Evolutionary conservation across 805 yeast genomes (phyloP).

Genomic region (Metschnikowia colocasiae): DNA sequence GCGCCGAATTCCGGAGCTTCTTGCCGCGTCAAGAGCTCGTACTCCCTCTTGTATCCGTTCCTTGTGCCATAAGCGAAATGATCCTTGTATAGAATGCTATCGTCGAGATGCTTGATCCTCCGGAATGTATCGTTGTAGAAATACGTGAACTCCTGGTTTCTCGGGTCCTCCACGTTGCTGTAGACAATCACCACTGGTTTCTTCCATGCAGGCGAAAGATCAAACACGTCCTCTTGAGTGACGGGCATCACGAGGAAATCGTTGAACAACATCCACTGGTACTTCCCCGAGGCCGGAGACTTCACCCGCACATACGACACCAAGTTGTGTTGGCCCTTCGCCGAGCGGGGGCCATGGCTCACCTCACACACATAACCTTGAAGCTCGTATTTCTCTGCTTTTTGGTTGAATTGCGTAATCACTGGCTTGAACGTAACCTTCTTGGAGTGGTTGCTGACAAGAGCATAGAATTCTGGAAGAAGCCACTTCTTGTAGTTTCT

Average conservation of each 20-base stretch:
- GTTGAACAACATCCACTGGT: constrained; percentile 79
- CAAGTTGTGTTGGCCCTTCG: constrained; percentile 49
- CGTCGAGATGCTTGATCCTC: constrained; percentile 41
- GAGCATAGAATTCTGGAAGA: constrained; percentile 52
- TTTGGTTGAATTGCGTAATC: constrained; percentile 26
- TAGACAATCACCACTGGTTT: constrained; percentile 71
- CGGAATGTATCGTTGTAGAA: constrained; percentile 23
- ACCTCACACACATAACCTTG: constrained; percentile 71
- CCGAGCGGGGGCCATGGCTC: constrained; percentile 39
- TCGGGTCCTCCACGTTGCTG: constrained; percentile 43
- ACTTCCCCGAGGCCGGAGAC: constrained; percentile 18
- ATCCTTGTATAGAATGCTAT: constrained; percentile 66
- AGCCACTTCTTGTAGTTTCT: constrained; percentile 56
- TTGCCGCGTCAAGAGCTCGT: constrained; percentile 58
- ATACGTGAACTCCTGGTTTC: constrained; percentile 43
- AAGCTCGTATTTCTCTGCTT: constrained; percentile 52
- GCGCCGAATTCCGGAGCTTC: constrained; percentile 77
- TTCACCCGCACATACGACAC: constrained; percentile 55
- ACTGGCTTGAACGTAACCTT: constrained; percentile 35
- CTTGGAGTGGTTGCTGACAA: constrained; percentile 32
- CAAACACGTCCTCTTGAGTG: constrained; percentile 72
- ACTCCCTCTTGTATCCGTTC: constrained; percentile 56
- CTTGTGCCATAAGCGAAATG: constrained; percentile 67
- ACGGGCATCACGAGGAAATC: constrained; percentile 83
- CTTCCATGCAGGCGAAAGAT: constrained; percentile 76